These are phyloP conservation scores for Podospora pseudoanserina DNA, from an alignment of 495 filamentous ascomycete species.

Conservation along the genomic window DNA sequence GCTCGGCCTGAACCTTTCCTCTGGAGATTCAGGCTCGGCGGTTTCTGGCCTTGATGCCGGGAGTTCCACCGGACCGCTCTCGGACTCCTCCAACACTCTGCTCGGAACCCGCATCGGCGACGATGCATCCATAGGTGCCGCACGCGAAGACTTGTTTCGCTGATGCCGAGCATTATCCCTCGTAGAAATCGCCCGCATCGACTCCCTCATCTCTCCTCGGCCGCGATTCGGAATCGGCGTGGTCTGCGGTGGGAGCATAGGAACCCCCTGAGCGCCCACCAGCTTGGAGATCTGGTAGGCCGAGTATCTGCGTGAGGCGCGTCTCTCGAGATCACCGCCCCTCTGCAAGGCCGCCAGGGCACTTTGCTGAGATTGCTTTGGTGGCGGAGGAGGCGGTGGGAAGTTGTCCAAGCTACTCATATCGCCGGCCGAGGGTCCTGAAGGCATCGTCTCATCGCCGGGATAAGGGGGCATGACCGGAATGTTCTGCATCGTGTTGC, in stretches of 20 bases:
- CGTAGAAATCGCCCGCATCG: constrained; percentile 82
- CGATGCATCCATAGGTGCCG: constrained; percentile 42
- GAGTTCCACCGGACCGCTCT: constrained; percentile 40
- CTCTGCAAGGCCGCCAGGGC: constrained; percentile 86
- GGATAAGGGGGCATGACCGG: constrained; percentile 64
- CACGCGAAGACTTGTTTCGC: constrained; percentile 47
- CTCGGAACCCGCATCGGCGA: constrained; percentile 60
- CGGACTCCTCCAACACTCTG: constrained; percentile 63
- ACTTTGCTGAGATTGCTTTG: constrained; percentile 80
- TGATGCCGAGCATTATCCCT: constrained; percentile 67
- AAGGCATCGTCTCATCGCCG: constrained; percentile 50
- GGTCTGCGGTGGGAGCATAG: constrained; percentile 80
- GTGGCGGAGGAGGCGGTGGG: constrained; percentile 68
- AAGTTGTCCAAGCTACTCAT: constrained; percentile 50
- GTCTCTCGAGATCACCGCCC: constrained; percentile 86
- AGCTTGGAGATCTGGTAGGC: constrained; percentile 95
- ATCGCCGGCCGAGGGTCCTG: constrained; percentile 37
- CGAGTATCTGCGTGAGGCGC: constrained; percentile 89
- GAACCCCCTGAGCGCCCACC: constrained; percentile 76
- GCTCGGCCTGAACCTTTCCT: constrained; percentile 55
- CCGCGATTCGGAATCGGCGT: constrained; percentile 86
- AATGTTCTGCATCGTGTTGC: constrained; percentile 63
- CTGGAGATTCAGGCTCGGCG: constrained; percentile 52
- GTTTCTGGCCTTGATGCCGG: constrained; percentile 40
- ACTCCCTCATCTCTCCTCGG: constrained; percentile 76